Evolutionary conservation across 768 basidiomycete genomes (phyloP), one percentile per base, ranked within the genome.

Genomic region (Calocybe indica): DNA sequence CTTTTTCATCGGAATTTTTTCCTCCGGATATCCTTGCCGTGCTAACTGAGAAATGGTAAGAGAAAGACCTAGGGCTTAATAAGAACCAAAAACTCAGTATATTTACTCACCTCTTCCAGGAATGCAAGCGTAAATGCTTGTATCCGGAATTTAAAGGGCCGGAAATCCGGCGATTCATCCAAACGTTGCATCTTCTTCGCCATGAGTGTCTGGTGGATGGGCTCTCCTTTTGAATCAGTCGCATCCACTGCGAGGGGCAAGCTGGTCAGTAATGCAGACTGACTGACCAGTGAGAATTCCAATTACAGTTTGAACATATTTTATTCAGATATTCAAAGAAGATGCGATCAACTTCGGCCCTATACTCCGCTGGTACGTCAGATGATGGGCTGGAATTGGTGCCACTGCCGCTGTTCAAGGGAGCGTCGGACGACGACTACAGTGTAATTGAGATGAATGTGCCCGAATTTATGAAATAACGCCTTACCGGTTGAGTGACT

Each of bases 131-230:
- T 98, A 67, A 99, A 99, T 1, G 95, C 95, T 61, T 92, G 91
- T 55, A 99, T 99, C 49, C 95, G 83, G 71, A 99, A 99, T 67
- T 97, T 97, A 82, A 99, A 98, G 41, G 95, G 95, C 28, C 95
- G 82, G 68, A 95, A 99, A 66, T 98, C 95, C 37, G 85, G 83
- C 34, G 91, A 93, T 70, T 97, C 95, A 62, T 96, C 94, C 47
- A 98, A 74, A 45, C 92, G 84, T 57, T 92, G 89, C 95, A 99
- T 98, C 75, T 91, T 91, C 75, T 97, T 97, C 1, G 94, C 88
- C 95, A 99, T 99, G 58, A 98, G 75, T 33, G 92, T 92, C 67
- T 99, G 95, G 61, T 99, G 95, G 49, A 99, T 92, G 38, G 89
- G 85, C 63, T 99, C 95, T 43, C 95, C 95, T 65, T 99, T 99